These are phyloP conservation scores for Penicillium sp. DNA, from an alignment of 2,329 filamentous ascomycete species.

Conservation along the genomic window DNA sequence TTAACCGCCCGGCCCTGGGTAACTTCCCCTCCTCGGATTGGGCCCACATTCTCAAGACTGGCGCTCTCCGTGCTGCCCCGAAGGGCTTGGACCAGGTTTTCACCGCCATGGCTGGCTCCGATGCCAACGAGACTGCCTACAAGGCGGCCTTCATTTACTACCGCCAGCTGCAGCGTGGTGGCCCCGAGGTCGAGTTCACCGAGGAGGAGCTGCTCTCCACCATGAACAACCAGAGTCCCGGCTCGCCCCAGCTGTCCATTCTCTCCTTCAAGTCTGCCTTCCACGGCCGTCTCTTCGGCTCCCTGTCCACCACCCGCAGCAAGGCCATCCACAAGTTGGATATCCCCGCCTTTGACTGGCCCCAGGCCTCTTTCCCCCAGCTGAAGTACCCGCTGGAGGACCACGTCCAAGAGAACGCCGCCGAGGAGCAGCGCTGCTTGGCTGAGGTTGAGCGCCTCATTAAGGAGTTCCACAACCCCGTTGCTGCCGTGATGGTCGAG, in stretches of 20 bases:
- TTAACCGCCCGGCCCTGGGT: conserved; percentile 85
- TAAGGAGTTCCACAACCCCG: conserved; percentile 73
- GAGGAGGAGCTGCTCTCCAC: conserved; percentile 69
- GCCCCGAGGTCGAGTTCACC: conserved; percentile 58
- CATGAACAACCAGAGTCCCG: conserved; percentile 81
- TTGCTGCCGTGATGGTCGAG: conserved; percentile 80
- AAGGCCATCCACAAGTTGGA: conserved; percentile 95
- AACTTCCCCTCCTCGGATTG: conserved; percentile 89
- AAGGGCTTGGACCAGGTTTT: conserved; percentile 73
- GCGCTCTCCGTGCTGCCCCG: conserved; percentile 78
- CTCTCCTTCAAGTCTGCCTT: conserved; percentile 85
- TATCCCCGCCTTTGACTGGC: conserved; percentile 94
- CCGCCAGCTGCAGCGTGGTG: conserved; percentile 77
- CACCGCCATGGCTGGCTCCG: conserved; percentile 83
- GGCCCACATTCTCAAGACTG: conserved; percentile 70
- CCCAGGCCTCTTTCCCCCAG: conserved; percentile 79
- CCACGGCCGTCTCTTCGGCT: conserved; percentile 87
- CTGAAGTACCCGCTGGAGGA: conserved; percentile 85
- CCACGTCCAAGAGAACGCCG: conserved; percentile 75
- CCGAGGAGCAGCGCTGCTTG: conserved; percentile 76
- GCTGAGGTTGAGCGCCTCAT: conserved; percentile 82
- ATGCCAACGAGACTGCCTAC: conserved; percentile 92
- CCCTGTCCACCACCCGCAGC: conserved; percentile 82
- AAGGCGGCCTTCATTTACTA: conserved; percentile 96
- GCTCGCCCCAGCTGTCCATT: conserved; percentile 77